phyloP scores from a whole-genome alignment of 129 eudicot species.

The Escallonia herrerae region DNA sequence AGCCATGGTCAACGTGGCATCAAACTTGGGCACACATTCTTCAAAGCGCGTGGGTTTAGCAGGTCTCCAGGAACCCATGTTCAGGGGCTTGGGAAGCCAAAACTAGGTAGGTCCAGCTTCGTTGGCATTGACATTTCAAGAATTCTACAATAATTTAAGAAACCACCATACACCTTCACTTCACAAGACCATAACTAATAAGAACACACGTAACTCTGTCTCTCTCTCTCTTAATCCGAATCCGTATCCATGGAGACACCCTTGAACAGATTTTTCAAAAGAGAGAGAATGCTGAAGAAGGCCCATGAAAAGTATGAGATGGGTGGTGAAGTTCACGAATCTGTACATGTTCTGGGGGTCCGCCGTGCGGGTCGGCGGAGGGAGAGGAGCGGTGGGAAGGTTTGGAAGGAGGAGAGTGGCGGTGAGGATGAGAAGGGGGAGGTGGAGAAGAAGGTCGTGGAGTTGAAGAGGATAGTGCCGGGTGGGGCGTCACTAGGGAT shows the following conservation, averaged over 20 bases:
- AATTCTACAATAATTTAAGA: constrained; percentile 1
- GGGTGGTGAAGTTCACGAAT: constrained; percentile 4
- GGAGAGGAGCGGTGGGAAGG: background rate
- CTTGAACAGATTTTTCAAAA: no score
- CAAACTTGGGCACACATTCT: background rate
- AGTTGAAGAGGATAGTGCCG: constrained; percentile 25
- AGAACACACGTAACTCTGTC: background rate
- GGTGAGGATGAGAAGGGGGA: constrained; percentile 20
- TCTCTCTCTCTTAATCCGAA: background rate
- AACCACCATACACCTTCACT: background rate
- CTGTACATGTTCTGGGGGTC: background rate
- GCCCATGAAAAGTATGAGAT: background rate
- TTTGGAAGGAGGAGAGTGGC: background rate
- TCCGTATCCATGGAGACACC: no score
- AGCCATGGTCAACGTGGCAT: background rate
- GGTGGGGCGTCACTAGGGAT: constrained; percentile 28
- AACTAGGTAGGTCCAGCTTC: constrained; percentile 15
- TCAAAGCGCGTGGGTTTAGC: background rate
- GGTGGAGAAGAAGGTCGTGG: constrained; percentile 28
- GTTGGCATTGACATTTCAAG: constrained; percentile 27
- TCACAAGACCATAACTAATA: background rate
- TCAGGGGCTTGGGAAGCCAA: constrained; percentile 20
- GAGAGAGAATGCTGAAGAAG: background rate
- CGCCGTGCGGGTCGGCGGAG: background rate
- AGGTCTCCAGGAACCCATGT: background rate